Percentiles rank a stretch among this genome's conserved stretches.
These are phyloP conservation scores for Trichoderma sp. DNA, from an alignment of 2,329 filamentous ascomycete genomes.

Conservation along the genomic window DNA sequence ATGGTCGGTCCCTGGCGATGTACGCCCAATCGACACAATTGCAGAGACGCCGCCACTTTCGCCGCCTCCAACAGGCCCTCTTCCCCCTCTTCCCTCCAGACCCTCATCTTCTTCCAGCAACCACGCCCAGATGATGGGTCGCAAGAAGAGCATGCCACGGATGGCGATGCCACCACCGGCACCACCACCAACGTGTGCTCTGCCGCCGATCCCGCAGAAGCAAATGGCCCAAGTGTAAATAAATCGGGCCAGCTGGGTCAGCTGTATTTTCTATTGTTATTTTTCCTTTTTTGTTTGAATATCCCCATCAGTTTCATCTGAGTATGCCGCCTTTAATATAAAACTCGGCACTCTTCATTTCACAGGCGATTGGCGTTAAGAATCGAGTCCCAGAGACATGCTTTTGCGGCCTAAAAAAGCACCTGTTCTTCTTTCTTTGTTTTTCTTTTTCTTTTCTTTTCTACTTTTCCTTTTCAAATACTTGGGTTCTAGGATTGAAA, in stretches of 20 bases:
- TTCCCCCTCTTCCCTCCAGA: constrained; percentile 35
- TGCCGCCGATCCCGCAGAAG: constrained; percentile 45
- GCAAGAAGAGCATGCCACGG: constrained; percentile 54
- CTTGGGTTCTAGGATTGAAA: background rate
- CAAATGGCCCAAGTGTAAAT: constrained; percentile 26
- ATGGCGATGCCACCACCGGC: constrained; percentile 49
- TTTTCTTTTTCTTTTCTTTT: constrained; percentile 12
- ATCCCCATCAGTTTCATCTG: background rate
- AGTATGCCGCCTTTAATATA: background rate
- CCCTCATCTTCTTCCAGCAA: constrained; percentile 23
- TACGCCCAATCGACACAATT: constrained; percentile 4
- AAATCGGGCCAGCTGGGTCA: background rate
- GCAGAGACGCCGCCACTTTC: constrained; percentile 30
- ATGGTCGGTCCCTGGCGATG: constrained; percentile 28
- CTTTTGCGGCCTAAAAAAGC: background rate
- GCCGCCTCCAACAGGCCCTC: constrained; percentile 35
- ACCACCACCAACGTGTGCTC: constrained; percentile 56
- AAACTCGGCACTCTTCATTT: background rate
- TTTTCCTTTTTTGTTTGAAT: background rate
- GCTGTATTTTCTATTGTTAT: background rate
- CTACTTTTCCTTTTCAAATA: background rate
- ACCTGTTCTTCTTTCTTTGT: background rate
- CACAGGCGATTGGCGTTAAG: background rate
- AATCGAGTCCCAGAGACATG: background rate
- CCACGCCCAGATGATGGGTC: constrained; percentile 30